Conservation (phyloP, 768 basidiomycete species). For the Suillus alpinus region DNA sequence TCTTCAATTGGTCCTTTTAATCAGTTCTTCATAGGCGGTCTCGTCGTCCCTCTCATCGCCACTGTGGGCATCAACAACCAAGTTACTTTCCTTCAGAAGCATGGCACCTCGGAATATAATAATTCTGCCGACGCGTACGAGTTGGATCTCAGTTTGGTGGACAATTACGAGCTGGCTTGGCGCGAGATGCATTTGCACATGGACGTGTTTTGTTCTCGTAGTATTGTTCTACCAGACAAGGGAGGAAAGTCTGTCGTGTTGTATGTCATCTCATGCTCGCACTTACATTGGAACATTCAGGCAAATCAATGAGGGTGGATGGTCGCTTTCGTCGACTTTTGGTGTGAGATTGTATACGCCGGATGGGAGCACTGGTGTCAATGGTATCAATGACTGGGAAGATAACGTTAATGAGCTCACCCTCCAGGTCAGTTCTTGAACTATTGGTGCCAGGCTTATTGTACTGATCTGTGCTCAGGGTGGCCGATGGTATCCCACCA, state of each 20-base stretch:
- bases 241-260: slow-evolving; percentile 33
- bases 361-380: slow-evolving; percentile 62
- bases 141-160: slow-evolving; percentile 58
- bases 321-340: slow-evolving; percentile 70
- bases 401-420: slow-evolving; percentile 57
- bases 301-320: slow-evolving; percentile 32
- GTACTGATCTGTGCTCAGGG: slow-evolving; percentile 31
- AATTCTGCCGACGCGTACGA: slow-evolving; percentile 82
- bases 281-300: background rate
- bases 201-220: slow-evolving; percentile 79
- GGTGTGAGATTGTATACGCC: slow-evolving; percentile 75
- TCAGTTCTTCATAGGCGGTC: slow-evolving; percentile 52
- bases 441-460: background rate
- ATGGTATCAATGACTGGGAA: slow-evolving; percentile 78
- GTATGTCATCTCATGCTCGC: background rate
- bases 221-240: slow-evolving; percentile 73
- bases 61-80: slow-evolving; percentile 82
- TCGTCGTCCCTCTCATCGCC: slow-evolving; percentile 70
- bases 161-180: slow-evolving; percentile 52
- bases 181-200: slow-evolving; percentile 73
- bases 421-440: slow-evolving; percentile 49
- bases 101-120: slow-evolving; percentile 54
- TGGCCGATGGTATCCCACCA: slow-evolving; percentile 74
- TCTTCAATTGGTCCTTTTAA: background rate
- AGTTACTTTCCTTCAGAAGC: slow-evolving; percentile 76